Conservation (phyloP, 2,329 filamentous ascomycete genomes). For the Diaporthe sp. region DNA sequence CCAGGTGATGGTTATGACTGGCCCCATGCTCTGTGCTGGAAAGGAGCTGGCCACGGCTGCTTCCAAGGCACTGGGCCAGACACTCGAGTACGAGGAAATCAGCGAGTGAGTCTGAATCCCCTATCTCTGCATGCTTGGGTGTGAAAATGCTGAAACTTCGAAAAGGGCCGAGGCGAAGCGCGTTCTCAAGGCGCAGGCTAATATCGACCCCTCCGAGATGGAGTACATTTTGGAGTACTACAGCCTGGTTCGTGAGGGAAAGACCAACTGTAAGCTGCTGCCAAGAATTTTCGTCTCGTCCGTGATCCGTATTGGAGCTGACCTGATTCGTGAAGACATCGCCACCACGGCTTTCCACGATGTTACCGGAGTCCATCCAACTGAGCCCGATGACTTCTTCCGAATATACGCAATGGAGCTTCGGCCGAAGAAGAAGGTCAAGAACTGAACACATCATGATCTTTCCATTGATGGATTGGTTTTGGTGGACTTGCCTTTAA, state of each 20-base stretch:
- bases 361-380: constrained; percentile 57
- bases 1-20: constrained; percentile 62
- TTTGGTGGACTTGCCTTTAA: not conserved
- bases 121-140: not conserved
- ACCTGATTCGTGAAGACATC: not conserved
- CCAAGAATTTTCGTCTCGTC: not conserved
- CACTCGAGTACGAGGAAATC: not conserved
- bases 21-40: constrained; percentile 52
- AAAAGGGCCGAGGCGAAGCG: not conserved
- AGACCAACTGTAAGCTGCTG: not conserved
- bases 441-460: not conserved
- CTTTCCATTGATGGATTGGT: not conserved
- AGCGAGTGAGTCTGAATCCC: not conserved
- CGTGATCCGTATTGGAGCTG: not conserved
- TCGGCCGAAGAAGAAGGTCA: constrained; percentile 47
- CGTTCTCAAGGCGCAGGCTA: not conserved
- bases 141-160: not conserved
- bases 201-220: not conserved
- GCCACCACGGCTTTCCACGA: constrained; percentile 51
- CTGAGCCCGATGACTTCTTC: constrained; percentile 60
- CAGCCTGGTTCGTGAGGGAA: not conserved
- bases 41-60: not conserved
- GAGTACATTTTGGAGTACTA: not conserved
- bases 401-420: constrained; percentile 54
- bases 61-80: no score